A percentile compares a stretch with the other conserved stretches of the same genome.
Evolutionary conservation across 495 filamentous ascomycete species (phyloP).

Genomic region (Hypomontagnella submonticulosa): DNA sequence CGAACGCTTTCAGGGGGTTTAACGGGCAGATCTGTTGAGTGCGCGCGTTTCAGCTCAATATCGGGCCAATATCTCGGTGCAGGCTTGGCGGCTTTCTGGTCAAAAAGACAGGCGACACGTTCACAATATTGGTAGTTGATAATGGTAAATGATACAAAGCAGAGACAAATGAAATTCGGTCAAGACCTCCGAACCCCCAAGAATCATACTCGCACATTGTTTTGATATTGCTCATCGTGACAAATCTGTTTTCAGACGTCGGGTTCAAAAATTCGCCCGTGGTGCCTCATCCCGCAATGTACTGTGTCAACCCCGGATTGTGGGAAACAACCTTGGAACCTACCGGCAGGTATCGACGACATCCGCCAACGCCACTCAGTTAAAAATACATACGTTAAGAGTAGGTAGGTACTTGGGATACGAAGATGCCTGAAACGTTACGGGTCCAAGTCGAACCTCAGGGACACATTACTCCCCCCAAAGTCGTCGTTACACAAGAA

Average conservation of each 20-base stretch:
- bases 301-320: conserved; percentile 28
- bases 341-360: conserved; percentile 3
- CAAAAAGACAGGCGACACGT: conserved; percentile 37
- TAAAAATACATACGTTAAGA: conserved; percentile 12
- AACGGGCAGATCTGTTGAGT: conserved; percentile 24
- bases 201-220: conserved; percentile 9
- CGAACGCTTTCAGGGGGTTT: conserved; percentile 12
- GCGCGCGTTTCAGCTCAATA: conserved; percentile 39
- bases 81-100: conserved; percentile 43
- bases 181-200: conserved; percentile 24
- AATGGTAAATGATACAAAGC: conserved; percentile 39
- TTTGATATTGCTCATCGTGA: conserved; percentile 30
- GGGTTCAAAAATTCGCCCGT: conserved; percentile 37
- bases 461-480: conserved; percentile 13
- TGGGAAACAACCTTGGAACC: conserved; percentile 3
- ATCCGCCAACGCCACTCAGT: conserved; percentile 11
- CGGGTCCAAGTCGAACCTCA: conserved; percentile 6
- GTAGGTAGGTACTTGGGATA: background rate
- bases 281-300: conserved; percentile 17
- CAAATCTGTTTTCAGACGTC: conserved; percentile 22
- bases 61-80: conserved; percentile 42
- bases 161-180: conserved; percentile 39
- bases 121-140: conserved; percentile 45
- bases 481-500: conserved; percentile 21
- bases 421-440: conserved; percentile 5